Conservation (phyloP, 2,329 filamentous ascomycete genomes). For the Botrytis tulipae region DNA sequence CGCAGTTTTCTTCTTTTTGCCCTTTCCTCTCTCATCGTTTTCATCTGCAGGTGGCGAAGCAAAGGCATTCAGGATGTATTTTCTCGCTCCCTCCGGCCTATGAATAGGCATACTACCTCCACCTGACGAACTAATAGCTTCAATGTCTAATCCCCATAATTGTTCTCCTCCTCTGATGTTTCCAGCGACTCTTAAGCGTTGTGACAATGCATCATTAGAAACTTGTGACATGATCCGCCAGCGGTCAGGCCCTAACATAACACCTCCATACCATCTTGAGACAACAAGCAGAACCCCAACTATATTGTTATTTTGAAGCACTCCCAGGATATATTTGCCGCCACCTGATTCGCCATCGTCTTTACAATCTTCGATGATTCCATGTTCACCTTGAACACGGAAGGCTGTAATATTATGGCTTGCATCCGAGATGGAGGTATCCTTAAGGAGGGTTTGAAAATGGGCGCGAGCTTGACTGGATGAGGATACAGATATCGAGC, state of each 20-base stretch:
- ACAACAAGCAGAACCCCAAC: conserved; percentile 57
- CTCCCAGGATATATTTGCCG: conserved; percentile 54
- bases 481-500: conserved; percentile 46
- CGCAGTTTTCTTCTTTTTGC: conserved; percentile 52
- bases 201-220: conserved; percentile 54
- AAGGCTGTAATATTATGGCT: conserved; percentile 50
- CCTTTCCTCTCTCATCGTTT: conserved; percentile 28
- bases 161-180: conserved; percentile 49
- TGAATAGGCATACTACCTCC: conserved; percentile 66
- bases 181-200: conserved; percentile 47
- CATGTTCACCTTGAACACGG: conserved; percentile 30
- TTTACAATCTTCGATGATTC: conserved; percentile 33
- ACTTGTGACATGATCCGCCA: conserved; percentile 62
- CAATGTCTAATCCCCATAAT: conserved; percentile 59
- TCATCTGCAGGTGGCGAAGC: conserved; percentile 39
- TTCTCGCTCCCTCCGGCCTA: conserved; percentile 65
- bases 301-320: conserved; percentile 52
- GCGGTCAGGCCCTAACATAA: conserved; percentile 59
- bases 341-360: conserved; percentile 63
- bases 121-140: conserved; percentile 42
- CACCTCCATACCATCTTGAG: conserved; percentile 61
- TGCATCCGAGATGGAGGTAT: conserved; percentile 53
- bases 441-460: conserved; percentile 50
- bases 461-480: conserved; percentile 44
- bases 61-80: conserved; percentile 61